Evolutionary conservation across 1,284 basidiomycete genomes (phyloP).

Genomic region (Cutaneotrichosporon cutaneum): DNA sequence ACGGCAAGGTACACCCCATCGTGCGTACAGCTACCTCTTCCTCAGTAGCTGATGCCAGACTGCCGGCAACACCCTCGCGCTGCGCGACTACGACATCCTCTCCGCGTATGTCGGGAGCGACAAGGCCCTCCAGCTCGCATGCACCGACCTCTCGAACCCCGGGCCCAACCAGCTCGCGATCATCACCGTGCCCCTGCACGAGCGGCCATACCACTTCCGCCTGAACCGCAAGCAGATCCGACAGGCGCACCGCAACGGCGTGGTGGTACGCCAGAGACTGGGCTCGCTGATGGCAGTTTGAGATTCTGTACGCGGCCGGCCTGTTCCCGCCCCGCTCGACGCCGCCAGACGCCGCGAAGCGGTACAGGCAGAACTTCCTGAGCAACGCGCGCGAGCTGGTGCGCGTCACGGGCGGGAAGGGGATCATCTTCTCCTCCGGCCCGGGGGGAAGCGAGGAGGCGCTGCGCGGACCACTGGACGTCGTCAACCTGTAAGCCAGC

Average conservation of each 20-base stretch:
- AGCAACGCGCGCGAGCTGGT: constrained; percentile 51
- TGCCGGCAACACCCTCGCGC: constrained; percentile 34
- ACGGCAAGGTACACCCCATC: constrained; percentile 45
- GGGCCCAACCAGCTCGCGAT: constrained; percentile 53
- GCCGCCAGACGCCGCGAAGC: constrained; percentile 30
- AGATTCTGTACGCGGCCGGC: constrained; percentile 48
- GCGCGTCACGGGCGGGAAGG: constrained; percentile 48
- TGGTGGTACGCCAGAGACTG: constrained; percentile 40
- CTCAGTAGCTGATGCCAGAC: constrained; percentile 34
- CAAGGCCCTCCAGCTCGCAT: constrained; percentile 50
- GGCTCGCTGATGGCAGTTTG: constrained; percentile 38
- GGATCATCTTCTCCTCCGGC: constrained; percentile 50
- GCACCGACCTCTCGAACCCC: constrained; percentile 48
- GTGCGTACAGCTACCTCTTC: constrained; percentile 29
- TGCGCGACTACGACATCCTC: constrained; percentile 48
- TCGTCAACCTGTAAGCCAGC: constrained; percentile 47
- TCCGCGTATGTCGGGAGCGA: constrained; percentile 46
- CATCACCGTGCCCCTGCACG: constrained; percentile 50
- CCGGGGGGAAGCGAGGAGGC: constrained; percentile 35
- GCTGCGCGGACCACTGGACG: constrained; percentile 45
- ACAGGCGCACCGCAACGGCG: constrained; percentile 50
- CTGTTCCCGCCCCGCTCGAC: constrained; percentile 41
- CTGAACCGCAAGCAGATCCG: constrained; percentile 49
- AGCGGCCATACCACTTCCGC: constrained; percentile 46
- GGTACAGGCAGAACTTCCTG: constrained; percentile 50